Conservation (phyloP, 1,139 yeast genomes). For the Taphrina betulina region DNA sequence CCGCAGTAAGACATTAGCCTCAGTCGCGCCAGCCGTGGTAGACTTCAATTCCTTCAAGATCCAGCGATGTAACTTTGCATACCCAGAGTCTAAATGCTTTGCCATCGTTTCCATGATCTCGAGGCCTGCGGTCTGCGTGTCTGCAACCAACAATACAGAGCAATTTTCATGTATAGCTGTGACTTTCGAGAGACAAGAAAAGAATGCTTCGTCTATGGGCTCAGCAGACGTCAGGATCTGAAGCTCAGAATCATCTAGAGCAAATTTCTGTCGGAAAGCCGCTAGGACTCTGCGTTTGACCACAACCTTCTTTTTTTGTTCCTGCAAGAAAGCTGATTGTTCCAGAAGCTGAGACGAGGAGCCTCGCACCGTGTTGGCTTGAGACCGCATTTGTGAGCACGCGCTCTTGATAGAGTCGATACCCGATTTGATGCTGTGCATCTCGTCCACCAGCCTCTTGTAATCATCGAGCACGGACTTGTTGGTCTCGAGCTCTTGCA, state of each 20-base stretch:
- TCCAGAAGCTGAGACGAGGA: slow-evolving; percentile 46
- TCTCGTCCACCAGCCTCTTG: slow-evolving; percentile 42
- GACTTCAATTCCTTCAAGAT: slow-evolving; percentile 45
- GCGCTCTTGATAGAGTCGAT: slow-evolving; percentile 1
- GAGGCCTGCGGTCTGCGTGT: slow-evolving; percentile 68
- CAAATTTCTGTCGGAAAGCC: slow-evolving; percentile 50
- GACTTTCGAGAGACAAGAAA: slow-evolving; percentile 59
- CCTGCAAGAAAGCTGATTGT: slow-evolving; percentile 45
- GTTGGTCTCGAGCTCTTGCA: slow-evolving; percentile 66
- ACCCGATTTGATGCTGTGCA: slow-evolving; percentile 4
- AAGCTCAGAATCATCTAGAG: slow-evolving; percentile 67
- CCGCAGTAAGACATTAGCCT: slow-evolving; percentile 37
- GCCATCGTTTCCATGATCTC: slow-evolving; percentile 65
- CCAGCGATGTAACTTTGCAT: slow-evolving; percentile 51
- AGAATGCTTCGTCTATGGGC: slow-evolving; percentile 58
- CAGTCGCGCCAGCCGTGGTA: slow-evolving; percentile 37
- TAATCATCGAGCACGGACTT: slow-evolving; percentile 60
- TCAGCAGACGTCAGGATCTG: slow-evolving; percentile 44
- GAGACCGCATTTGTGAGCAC: slow-evolving; percentile 5
- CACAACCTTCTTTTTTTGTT: slow-evolving; percentile 39
- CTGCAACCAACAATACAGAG: slow-evolving; percentile 63
- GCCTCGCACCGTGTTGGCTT: slow-evolving; percentile 40
- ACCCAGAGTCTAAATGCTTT: slow-evolving; percentile 53
- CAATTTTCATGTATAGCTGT: slow-evolving; percentile 66
- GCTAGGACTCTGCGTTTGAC: slow-evolving; percentile 6